Conservation (phyloP, 352 stramenopile genomes). For the Globisporangium takayamanum region DNA sequence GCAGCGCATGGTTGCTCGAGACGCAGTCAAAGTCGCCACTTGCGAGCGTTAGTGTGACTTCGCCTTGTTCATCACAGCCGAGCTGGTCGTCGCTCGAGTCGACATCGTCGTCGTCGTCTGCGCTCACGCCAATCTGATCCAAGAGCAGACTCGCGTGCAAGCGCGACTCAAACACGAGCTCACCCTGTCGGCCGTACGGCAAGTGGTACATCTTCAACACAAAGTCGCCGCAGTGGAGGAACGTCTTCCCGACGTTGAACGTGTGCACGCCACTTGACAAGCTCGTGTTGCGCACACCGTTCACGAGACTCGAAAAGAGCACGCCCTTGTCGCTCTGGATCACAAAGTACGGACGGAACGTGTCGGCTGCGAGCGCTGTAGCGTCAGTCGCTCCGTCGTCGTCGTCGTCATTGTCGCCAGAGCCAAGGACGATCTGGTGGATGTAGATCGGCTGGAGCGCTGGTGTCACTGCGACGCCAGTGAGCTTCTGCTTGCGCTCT, state of each 20-base stretch:
- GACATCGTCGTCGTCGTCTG: constrained; percentile 12
- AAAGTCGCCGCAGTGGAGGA: constrained; percentile 62
- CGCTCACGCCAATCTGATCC: constrained; percentile 27
- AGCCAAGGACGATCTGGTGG: constrained; percentile 63
- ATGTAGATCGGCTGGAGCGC: constrained; percentile 70
- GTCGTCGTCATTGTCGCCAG: constrained; percentile 16
- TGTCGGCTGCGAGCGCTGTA: constrained; percentile 11
- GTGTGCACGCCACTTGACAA: constrained; percentile 44
- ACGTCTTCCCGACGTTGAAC: constrained; percentile 60
- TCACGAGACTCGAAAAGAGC: constrained; percentile 82
- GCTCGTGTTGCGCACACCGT: constrained; percentile 65
- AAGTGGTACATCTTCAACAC: constrained; percentile 85
- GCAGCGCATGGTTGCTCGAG: constrained; percentile 57
- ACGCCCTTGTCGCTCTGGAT: constrained; percentile 84
- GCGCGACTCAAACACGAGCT: constrained; percentile 74
- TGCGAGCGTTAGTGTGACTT: constrained; percentile 45
- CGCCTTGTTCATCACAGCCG: constrained; percentile 21
- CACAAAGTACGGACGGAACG: constrained; percentile 79
- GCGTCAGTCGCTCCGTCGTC: constrained; percentile 1
- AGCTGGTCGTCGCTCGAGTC: constrained; percentile 12
- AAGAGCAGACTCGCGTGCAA: constrained; percentile 70
- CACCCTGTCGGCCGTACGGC: constrained; percentile 74
- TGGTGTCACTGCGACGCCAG: constrained; percentile 62
- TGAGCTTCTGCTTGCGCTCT: constrained; percentile 78
- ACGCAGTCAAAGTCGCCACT: constrained; percentile 82